Base-by-base conservation (phyloP, 768 basidiomycete species). In the Hericium alpestre region DNA sequence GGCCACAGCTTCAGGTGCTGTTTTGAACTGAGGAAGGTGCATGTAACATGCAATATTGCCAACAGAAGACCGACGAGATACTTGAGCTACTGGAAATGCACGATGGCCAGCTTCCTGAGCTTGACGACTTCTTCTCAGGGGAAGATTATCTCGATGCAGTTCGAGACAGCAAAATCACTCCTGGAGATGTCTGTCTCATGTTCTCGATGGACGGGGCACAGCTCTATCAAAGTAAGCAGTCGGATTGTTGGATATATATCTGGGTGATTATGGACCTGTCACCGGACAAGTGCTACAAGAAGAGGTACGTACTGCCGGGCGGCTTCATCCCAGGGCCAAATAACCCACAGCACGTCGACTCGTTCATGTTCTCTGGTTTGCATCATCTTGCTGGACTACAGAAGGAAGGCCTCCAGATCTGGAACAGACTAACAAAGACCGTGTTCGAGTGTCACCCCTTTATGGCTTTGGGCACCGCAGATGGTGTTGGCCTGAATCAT, bases 191-290 rank as follows among this genome's bases (percentile, higher is more conserved):
- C 68, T 13, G 73, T 5, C 59, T 76, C 2, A 65, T 73, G 57
- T 56, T 71, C 0, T 76, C 73, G 0, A 60, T 74, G 5, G 71
- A 78, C 52, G 73, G 76, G 0, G 69, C 71, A 0, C 76, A 78
- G 56, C 67, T 78, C 3, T 75, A 74, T 56, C 54, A 55, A 7
- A 64, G 64, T 59, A 76, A 75, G 59, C 46, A 16, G 3, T 67
- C 74, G 3, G 64, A 65, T 20, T 65, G 64, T 15, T 72, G 71
- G 69, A 64, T 72, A 0, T 67, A 65, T 12, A 73, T 76, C 0
- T 75, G 71, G 72, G 56, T 77, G 0, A 40, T 78, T 0, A 12
- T 73, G 0, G 69, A 74, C 55, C 54, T 70, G 0, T 25, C 57
- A 0, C 76, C 71, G 0, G 60, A 65, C 11, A 18, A 53, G 7